Evolutionary conservation across 1,284 basidiomycete species (phyloP), one percentile per base, ranked within the genome.

Genomic region (Mixia osmundae): DNA sequence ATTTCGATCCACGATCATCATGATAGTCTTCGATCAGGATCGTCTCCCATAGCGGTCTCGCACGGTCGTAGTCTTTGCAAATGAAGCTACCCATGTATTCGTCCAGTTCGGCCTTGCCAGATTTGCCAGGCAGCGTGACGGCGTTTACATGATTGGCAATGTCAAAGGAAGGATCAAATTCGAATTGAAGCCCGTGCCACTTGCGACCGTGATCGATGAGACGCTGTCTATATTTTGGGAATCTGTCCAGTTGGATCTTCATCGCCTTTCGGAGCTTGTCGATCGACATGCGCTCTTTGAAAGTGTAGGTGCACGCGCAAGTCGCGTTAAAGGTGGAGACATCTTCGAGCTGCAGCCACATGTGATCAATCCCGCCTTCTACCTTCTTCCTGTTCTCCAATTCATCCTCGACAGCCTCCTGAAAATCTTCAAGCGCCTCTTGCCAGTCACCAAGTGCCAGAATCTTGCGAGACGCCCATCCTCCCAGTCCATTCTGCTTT

Each of bases 181-280:
- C 42, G 29, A 50, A 48, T 50, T 49, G 32, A 49, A 53, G 31
- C 45, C 28, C 20, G 29, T 39, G 4, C 50, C 34, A 9, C 44
- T 44, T 9, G 39, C 33, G 31, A 50, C 43, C 21, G 44, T n/a
- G n/a, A n/a, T n/a, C n/a, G n/a, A n/a, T 40, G 6, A 54, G 39
- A 25, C 43, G 46, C 33, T 49, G 44, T n/a, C 31, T 42, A 33
- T 53, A 54, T 26, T 48, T 48, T 18, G 52, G 52, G 31, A 53
- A 54, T 11, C 40, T 35, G 3, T 39, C 39, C 15, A 43, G 40
- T 39, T 50, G 49, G 11, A 36, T 29, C 2, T 25, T 10, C 27
- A 50, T 33, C 8, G 46, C 42, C 3, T 41, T 40, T 9, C 43
- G 29, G 25, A 51, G 30, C 5, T 41, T 33, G 3, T 42, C 36